phyloP scores from a whole-genome alignment of 2,329 filamentous ascomycete genomes.

The Trichoderma lentiforme region DNA sequence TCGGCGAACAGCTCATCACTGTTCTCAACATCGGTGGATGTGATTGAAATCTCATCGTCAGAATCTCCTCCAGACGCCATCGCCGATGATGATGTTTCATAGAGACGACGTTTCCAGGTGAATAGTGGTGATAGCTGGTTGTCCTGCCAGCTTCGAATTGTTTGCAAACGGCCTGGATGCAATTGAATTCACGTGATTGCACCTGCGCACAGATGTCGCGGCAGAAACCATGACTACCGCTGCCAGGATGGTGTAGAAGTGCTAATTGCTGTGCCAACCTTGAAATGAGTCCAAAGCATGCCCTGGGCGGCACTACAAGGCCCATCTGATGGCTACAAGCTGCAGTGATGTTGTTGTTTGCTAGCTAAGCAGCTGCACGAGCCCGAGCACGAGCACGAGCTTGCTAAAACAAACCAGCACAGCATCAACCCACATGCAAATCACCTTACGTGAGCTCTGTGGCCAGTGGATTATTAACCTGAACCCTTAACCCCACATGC shows the following conservation, averaged over 20 bases:
- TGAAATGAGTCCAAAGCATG: neutral
- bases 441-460: neutral
- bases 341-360: neutral
- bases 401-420: neutral
- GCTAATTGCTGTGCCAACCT: neutral
- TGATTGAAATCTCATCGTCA: slow-evolving; percentile 31
- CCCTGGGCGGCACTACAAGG: neutral
- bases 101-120: neutral
- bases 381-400: neutral
- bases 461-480: neutral
- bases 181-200: slow-evolving; percentile 4
- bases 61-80: neutral
- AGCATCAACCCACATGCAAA: neutral
- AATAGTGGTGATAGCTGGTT: neutral
- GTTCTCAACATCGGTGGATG: slow-evolving; percentile 33
- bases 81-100: neutral
- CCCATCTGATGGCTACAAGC: neutral
- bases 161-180: too few relatives aligned
- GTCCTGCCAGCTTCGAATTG: neutral
- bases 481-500: neutral
- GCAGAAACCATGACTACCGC: neutral
- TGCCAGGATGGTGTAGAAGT: neutral
- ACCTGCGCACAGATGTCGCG: neutral
- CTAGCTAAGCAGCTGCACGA: neutral
- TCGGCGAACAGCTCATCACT: slow-evolving; percentile 49